Base-by-base conservation (phyloP, 1,284 basidiomycete genomes). In the Phellinidium pouzarii region DNA sequence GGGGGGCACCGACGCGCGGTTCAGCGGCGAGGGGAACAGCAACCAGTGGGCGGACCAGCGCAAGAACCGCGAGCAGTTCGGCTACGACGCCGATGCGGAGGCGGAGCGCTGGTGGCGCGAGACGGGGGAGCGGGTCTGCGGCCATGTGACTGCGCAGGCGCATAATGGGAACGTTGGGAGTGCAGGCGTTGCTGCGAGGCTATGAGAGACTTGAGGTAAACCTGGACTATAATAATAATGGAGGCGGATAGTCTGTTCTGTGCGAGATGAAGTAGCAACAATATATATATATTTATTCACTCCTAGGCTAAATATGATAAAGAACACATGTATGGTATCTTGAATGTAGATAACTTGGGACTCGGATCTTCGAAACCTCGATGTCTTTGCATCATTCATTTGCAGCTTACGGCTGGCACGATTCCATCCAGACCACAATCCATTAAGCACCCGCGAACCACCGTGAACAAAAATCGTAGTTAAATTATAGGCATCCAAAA, bases 11-110 rank as follows among this genome's bases (percentile, higher is more conserved):
- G 54, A 5, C 27, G 19, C 43, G 27, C 19, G 50, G n/a, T 57
- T 50, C 41, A 47, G 27, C 23, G 51, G 51, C 8, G 55, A 53
- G 37, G 54, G 59, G 37, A 41, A 62, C 55, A 50, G 56, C 46
- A 63, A 63, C 50, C 62, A 63, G 54, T 63, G 62, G 62, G 62
- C 62, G 8, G 62, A 63, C 47, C 50, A 52, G 37, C 50, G 43
- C 37, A 62, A 62, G 44, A 63, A 60, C 48, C 27, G 20, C 7
- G 59, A 56, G 42, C 61, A 62, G 48, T 63, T 63, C 48, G 48
- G 54, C 19, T 61, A 62, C 36, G 61, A 62, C 42, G 60, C 61
- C n/a, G 61, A 62, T 29, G 38, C 26, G 45, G 59, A 55, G 43
- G 60, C 53, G n/a, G 60, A 61, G 43, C 48, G 47, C 8, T 62